phyloP scores from a whole-genome alignment of 2,329 filamentous ascomycete genomes.

The Magnaporthiopsis rhizophila region DNA sequence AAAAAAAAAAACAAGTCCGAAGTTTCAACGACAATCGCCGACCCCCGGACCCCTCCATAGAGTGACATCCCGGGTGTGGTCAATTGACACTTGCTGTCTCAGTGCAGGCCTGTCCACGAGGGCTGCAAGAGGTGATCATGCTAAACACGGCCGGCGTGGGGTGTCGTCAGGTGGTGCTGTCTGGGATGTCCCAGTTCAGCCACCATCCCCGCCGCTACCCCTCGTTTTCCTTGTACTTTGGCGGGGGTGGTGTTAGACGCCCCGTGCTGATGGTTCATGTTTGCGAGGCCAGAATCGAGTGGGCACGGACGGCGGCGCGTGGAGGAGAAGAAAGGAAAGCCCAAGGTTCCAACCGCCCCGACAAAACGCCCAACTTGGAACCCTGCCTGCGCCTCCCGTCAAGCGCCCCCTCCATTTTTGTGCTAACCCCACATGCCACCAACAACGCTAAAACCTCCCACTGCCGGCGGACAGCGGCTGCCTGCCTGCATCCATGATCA shows the following conservation, averaged over 20 bases:
- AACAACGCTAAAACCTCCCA: background rate
- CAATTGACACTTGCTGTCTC: background rate
- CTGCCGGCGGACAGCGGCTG: background rate
- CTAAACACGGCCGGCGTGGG: background rate
- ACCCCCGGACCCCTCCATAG: background rate
- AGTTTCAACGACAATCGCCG: background rate
- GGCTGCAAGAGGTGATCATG: conserved; percentile 3
- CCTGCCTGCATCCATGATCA: background rate
- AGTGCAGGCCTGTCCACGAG: background rate
- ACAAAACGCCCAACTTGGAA: background rate
- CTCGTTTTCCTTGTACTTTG: too few species aligned
- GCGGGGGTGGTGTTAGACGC: too few species aligned
- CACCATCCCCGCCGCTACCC: too few species aligned
- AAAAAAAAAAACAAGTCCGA: background rate
- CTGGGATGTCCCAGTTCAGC: background rate
- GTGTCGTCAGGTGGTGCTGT: background rate
- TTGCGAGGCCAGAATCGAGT: background rate
- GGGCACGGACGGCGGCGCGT: too few species aligned
- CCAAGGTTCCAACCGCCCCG: background rate
- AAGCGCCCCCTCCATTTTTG: too few species aligned
- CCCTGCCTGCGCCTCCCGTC: too few species aligned
- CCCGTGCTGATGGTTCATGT: too few species aligned
- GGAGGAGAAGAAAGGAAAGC: too few species aligned
- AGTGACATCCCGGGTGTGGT: too few species aligned
- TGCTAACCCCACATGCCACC: too few species aligned